Conservation (phyloP, 345 rosid genomes). For the Gossypium raimondii region DNA sequence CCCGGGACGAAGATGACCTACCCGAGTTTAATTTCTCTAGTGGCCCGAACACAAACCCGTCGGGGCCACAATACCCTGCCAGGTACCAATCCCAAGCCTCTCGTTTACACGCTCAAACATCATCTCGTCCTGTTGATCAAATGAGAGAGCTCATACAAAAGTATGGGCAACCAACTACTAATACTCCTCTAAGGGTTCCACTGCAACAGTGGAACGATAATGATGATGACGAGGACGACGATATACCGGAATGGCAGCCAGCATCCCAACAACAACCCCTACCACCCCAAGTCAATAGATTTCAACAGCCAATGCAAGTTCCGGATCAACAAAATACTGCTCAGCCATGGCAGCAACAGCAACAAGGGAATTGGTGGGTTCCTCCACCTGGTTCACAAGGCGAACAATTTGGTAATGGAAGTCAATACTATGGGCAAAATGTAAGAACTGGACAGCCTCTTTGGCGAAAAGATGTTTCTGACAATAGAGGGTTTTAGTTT, state of each 20-base stretch:
- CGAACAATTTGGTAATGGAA: slow-evolving; percentile 16
- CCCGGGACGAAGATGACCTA: slow-evolving; percentile 79
- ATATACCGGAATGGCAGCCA: slow-evolving; percentile 94
- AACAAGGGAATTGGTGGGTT: slow-evolving; percentile 32
- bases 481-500: slow-evolving; percentile 50
- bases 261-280: slow-evolving; percentile 15
- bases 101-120: slow-evolving; percentile 11
- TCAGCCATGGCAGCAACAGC: slow-evolving; percentile 28
- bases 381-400: slow-evolving; percentile 18
- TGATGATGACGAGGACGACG: slow-evolving; percentile 69
- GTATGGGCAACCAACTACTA: slow-evolving; percentile 59
- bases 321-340: slow-evolving; percentile 19
- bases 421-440: slow-evolving; percentile 22
- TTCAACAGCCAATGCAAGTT: slow-evolving; percentile 18
- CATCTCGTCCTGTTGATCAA: slow-evolving; percentile 46
- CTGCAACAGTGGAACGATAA: slow-evolving; percentile 56
- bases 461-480: slow-evolving; percentile 44
- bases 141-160: slow-evolving; percentile 72
- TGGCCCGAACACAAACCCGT: slow-evolving; percentile 19
- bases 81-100: slow-evolving; percentile 18
- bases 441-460: slow-evolving; percentile 26
- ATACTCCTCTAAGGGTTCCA: slow-evolving; percentile 11
- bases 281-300: slow-evolving; percentile 10
- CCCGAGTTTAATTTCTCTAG: slow-evolving; percentile 79
- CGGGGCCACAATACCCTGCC: neutral